Evolutionary conservation across 2,329 filamentous ascomycete species (phyloP), one percentile per base, ranked within the genome.

Genomic region (Botrytis deweyae): DNA sequence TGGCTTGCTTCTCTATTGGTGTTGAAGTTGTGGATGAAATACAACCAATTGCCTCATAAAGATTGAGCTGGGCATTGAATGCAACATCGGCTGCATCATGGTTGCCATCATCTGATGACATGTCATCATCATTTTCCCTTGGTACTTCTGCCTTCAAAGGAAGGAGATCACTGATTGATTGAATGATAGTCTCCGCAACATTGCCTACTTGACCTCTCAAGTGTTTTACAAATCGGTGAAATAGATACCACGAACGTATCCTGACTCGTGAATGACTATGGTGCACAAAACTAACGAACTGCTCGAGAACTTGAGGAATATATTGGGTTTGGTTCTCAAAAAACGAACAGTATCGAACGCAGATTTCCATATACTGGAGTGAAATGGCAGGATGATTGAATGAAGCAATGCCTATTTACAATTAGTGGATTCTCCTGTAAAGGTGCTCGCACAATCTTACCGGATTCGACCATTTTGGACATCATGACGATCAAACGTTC

Each of bases 331-430:
- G 93, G 73, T 90, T 90, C 80, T 98, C 95, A 81, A 99, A 98
- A 82, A 98, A 97, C 42, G 91, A 89, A 81, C 92, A 93, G 83
- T 99, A 99, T 69, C 96, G 91, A 72, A 97, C 95, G 82, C 95
- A 97, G 52, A 97, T 97, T 82, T 99, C 96, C 95, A 99, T 98
- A 81, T 97, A 99, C 83, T 98, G 94, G 36, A 99, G 87, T 76
- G 98, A 90, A 70, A 98, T 95, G 25, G 95, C 94, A 1, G 96
- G 95, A 81, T 98, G 96, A 25, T 91, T 90, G 82, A 95, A 97
- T 62, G 88, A 92, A 74, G 93, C 91, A 77, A 98, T 92, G 78
- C 93, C 94, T 95, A 77, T 58, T n/a, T 58, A 58, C 55, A 63
- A 72, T 83, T 79, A 82, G 78, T 69, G 72, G 44, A 74, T 69